These are phyloP conservation scores for Lodderomyces orthopsilosis DNA, from an alignment of 1,139 yeast genomes.

Conservation along the genomic window DNA sequence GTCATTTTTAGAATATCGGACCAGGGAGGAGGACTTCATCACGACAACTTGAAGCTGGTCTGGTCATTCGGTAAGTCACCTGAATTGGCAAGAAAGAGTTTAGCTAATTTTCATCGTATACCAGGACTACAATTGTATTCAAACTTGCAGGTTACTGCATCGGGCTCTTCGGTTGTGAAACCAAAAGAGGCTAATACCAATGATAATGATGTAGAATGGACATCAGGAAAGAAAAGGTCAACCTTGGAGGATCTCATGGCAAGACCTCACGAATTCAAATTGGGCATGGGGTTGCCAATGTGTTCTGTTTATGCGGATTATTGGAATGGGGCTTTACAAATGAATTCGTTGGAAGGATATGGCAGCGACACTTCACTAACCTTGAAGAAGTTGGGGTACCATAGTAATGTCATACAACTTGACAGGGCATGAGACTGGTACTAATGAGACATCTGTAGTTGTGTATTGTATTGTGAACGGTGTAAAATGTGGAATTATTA, in stretches of 20 bases:
- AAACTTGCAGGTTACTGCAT: constrained; percentile 37
- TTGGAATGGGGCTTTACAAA: constrained; percentile 87
- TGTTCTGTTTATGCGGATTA: constrained; percentile 90
- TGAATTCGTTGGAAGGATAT: constrained; percentile 83
- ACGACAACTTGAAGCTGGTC: constrained; percentile 54
- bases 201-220: neutral
- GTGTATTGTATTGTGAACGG: no score
- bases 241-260: constrained; percentile 51
- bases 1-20: constrained; percentile 80
- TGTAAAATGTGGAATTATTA: no score
- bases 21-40: constrained; percentile 81
- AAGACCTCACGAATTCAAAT: constrained; percentile 68
- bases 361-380: constrained; percentile 87
- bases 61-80: constrained; percentile 86
- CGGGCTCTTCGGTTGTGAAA: constrained; percentile 37
- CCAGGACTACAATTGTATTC: constrained; percentile 56
- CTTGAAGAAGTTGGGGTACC: constrained; percentile 72
- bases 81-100: constrained; percentile 51
- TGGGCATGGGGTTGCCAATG: constrained; percentile 90
- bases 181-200: neutral
- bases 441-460: neutral
- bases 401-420: constrained; percentile 61
- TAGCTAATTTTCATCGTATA: constrained; percentile 63
- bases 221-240: constrained; percentile 23
- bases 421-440: constrained; percentile 52